These are phyloP conservation scores for Musa schizocarpa DNA, from an alignment of 176 grass and related monocot genomes.

Conservation along the genomic window DNA sequence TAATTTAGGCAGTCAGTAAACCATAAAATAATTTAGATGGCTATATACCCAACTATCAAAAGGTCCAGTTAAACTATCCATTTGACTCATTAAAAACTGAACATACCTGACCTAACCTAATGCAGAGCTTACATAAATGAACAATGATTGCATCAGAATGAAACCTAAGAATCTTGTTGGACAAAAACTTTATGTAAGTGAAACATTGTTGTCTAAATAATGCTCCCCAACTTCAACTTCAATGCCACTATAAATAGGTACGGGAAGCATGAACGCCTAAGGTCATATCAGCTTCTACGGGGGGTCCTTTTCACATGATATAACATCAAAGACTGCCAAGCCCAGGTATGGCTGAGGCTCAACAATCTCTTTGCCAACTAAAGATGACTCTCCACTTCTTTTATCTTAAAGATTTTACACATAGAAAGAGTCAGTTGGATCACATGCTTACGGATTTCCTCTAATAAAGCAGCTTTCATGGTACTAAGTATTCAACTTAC, in stretches of 20 bases:
- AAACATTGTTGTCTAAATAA: neutral
- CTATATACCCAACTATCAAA: too few species aligned
- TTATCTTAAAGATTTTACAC: neutral
- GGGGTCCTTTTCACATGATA: neutral
- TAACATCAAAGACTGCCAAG: neutral
- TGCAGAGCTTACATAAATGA: neutral
- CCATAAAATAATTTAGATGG: too few species aligned
- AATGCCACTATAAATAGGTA: neutral
- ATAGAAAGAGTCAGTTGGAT: neutral
- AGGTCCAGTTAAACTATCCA: neutral
- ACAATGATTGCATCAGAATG: neutral
- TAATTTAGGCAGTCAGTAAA: too few species aligned
- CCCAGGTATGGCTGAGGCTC: too few species aligned
- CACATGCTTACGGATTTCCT: neutral
- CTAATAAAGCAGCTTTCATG: neutral
- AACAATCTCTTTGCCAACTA: too few species aligned
- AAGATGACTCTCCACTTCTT: neutral
- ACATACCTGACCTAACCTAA: neutral
- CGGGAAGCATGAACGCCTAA: neutral
- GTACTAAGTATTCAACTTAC: neutral
- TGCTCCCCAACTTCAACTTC: neutral
- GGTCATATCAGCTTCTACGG: neutral
- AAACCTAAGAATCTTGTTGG: neutral
- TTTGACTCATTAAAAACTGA: neutral
- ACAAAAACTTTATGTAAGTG: neutral